Evolutionary conservation across 2,329 filamentous ascomycete genomes (phyloP), one percentile per base, ranked within the genome.

Genomic region (Colletotrichum sp.): DNA sequence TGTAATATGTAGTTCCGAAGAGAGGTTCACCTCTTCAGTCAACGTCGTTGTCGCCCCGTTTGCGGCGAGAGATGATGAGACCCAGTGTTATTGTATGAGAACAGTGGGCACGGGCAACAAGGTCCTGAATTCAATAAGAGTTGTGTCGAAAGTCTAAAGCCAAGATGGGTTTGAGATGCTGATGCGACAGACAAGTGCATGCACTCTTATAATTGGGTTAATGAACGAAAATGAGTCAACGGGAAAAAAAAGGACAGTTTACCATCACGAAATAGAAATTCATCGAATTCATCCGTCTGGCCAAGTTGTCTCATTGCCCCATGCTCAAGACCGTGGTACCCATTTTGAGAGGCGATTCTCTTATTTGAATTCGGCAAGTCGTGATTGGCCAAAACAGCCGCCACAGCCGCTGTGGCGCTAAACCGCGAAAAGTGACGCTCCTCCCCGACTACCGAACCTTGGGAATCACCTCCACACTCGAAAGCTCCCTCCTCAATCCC

Each of bases 341-440:
- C 67, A 69, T 57, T 24, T 32, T 71, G 62, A 52, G 66, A 75
- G 68, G 75, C 77, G 64, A 78, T 64, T 39, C 36, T 60, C 71
- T 55, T 69, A 78, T 78, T 78, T 69, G 63, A 77, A 78, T 78
- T 78, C 75, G 77, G 77, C 77, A 76, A 28, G 28, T 7, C 8
- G 4, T 77, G 32, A 72, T 78, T 78, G 77, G 77, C 8, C 13
- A 5, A 1, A 7, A 10, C 21, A 65, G 21, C 24, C 77, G 75
- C 72, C 21, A 4, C 15, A 65, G 30, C 28, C 75, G 71, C 55
- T 8, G 4, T 2, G 36, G 32, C 8, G 72, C 68, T 69, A 60
- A 76, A 28, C 36, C 59, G n/a, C 60, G 64, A 76, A 72, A 76
- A 71, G 72, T 76, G 76, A 76, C 74, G 74, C 70, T 69, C 59